Evolutionary conservation across 257 asterid genomes (phyloP).

Genomic region (Coffea canephora): DNA sequence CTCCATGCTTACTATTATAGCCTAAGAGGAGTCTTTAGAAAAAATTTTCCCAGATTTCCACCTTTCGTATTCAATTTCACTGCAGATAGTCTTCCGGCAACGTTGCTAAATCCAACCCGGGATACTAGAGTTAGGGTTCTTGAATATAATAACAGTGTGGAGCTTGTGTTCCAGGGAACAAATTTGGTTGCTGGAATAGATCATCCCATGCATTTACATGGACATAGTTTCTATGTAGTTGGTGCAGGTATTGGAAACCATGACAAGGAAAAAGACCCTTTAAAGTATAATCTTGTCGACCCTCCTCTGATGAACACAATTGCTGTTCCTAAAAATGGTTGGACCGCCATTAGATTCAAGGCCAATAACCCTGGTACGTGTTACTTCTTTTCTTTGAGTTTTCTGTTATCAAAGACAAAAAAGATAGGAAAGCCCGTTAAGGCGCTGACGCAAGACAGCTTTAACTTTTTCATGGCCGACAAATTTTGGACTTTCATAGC

Average conservation of each 20-base stretch:
- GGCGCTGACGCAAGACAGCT: no score
- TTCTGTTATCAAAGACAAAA: no score
- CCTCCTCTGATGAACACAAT: conserved; percentile 45
- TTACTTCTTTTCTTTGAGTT: no score
- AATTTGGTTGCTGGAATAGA: conserved; percentile 37
- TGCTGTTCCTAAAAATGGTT: conserved; percentile 46
- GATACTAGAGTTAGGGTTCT: conserved; percentile 26
- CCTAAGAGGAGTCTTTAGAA: conserved; percentile 27
- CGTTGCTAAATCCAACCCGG: conserved; percentile 18
- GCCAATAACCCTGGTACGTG: conserved; percentile 48
- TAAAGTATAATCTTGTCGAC: conserved; percentile 41
- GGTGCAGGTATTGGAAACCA: conserved; percentile 51
- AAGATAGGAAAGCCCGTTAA: no score
- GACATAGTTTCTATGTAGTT: conserved; percentile 41
- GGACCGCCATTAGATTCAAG: conserved; percentile 51
- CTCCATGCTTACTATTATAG: conserved; percentile 37
- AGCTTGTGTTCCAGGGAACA: conserved; percentile 46
- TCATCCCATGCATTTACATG: conserved; percentile 56
- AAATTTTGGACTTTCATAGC: no score
- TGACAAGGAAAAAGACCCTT: conserved; percentile 30
- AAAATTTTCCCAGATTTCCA: conserved; percentile 34
- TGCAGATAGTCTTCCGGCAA: conserved; percentile 14
- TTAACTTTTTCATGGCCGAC: no score
- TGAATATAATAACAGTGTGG: conserved; percentile 31
- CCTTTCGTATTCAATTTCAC: conserved; percentile 35